A percentile compares a stretch with the other conserved stretches of the same genome.
Evolutionary conservation across 75 land plant genomes (phyloP).

Genomic region (Larix kaempferi): DNA sequence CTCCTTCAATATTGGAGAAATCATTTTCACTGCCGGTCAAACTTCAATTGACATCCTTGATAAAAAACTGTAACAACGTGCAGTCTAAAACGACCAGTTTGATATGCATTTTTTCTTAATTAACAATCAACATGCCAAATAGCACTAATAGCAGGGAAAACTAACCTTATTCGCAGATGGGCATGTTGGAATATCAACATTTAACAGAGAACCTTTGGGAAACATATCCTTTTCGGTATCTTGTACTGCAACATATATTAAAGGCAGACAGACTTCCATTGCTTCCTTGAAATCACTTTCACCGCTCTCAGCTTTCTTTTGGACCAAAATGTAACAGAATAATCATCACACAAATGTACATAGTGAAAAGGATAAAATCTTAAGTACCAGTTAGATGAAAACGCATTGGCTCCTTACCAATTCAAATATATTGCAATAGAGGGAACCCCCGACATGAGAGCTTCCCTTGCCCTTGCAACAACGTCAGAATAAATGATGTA

Average conservation of each 20-base stretch:
- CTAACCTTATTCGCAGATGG: constrained; percentile 70
- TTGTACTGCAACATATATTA: constrained; percentile 66
- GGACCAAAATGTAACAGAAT: constrained; percentile 8
- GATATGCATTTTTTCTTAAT: too few relatives aligned
- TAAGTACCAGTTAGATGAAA: background rate
- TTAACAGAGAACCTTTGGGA: constrained; percentile 54
- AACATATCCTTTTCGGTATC: constrained; percentile 61
- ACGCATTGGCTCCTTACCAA: constrained; percentile 44
- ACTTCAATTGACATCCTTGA: too few relatives aligned
- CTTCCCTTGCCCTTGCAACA: constrained; percentile 90
- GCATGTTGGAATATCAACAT: constrained; percentile 57
- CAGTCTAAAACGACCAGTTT: too few relatives aligned
- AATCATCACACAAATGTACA: background rate
- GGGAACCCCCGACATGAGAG: constrained; percentile 73
- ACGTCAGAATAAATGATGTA: constrained; percentile 78
- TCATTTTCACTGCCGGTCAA: too few relatives aligned
- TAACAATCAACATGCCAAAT: too few relatives aligned
- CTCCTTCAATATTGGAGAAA: too few relatives aligned
- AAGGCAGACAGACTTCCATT: constrained; percentile 66
- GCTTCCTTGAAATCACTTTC: constrained; percentile 75
- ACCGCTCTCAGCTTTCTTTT: constrained; percentile 64
- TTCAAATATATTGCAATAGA: constrained; percentile 72
- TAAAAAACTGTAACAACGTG: too few relatives aligned
- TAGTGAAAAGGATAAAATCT: too few relatives aligned
- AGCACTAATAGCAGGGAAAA: background rate